These are phyloP conservation scores for Astraeus odoratus DNA, from an alignment of 768 basidiomycete genomes.

Conservation along the genomic window DNA sequence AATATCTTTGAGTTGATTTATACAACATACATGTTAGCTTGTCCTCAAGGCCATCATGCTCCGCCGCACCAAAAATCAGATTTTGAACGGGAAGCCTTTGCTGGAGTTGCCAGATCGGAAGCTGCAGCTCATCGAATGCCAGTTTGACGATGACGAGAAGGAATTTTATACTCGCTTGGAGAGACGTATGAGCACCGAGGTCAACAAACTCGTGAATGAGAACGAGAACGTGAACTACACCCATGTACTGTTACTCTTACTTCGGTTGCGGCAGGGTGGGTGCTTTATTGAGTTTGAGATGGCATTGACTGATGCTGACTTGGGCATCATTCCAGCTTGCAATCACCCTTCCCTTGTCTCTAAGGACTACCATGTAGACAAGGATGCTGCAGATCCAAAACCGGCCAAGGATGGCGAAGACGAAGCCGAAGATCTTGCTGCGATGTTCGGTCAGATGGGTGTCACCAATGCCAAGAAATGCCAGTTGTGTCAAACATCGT, in stretches of 20 bases:
- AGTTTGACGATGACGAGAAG: slow-evolving; percentile 70
- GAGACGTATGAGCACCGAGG: slow-evolving; percentile 53
- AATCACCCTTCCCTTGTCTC: slow-evolving; percentile 82
- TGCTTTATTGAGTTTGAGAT: slow-evolving; percentile 2
- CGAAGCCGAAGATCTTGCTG: slow-evolving; percentile 69
- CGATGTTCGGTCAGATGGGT: slow-evolving; percentile 62
- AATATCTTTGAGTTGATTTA: background rate
- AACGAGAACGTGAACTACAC: slow-evolving; percentile 56
- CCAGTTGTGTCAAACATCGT: slow-evolving; percentile 71
- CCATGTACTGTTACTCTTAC: slow-evolving; percentile 59
- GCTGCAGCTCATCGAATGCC: slow-evolving; percentile 66
- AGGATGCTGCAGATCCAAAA: slow-evolving; percentile 69
- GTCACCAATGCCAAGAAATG: slow-evolving; percentile 59
- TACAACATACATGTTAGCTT: slow-evolving; percentile 36
- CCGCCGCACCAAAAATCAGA: slow-evolving; percentile 70
- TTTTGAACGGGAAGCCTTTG: slow-evolving; percentile 72
- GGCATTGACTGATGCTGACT: background rate
- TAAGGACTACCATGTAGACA: slow-evolving; percentile 66
- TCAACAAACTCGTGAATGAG: slow-evolving; percentile 59
- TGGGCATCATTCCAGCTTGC: slow-evolving; percentile 51
- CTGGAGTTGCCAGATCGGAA: slow-evolving; percentile 72
- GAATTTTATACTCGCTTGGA: slow-evolving; percentile 75
- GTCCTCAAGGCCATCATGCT: slow-evolving; percentile 87
- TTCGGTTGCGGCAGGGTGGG: slow-evolving; percentile 86
- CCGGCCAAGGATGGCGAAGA: slow-evolving; percentile 44